Conservation (phyloP, 805 yeast genomes). For the Phaffomyces opuntiae region DNA sequence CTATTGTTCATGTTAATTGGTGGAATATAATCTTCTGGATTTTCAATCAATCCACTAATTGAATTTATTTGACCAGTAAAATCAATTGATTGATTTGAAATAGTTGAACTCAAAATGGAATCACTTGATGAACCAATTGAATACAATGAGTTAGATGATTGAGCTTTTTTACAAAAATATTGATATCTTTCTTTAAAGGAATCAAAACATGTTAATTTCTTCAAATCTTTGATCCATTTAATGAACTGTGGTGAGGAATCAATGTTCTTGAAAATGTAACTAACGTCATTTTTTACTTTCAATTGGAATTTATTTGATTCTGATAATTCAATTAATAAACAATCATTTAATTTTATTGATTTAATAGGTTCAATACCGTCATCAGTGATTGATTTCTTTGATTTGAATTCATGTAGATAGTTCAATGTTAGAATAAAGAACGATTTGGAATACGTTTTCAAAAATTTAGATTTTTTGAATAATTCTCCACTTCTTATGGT, state of each 20-base stretch:
- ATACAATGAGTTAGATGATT: not conserved
- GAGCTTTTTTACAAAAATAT: constrained; percentile 3
- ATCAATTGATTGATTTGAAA: not conserved
- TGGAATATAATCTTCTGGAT: not conserved
- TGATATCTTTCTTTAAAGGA: constrained; percentile 13
- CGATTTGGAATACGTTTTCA: constrained; percentile 79
- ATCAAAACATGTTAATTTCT: constrained; percentile 44
- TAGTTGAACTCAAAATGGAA: not conserved
- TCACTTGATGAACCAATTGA: too few relatives aligned
- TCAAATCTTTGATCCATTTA: constrained; percentile 63
- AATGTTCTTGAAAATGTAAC: constrained; percentile 69
- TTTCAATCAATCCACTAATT: not conserved
- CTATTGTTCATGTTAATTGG: not conserved
- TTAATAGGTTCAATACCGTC: constrained; percentile 66
- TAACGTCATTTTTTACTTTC: constrained; percentile 40
- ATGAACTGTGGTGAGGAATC: constrained; percentile 73
- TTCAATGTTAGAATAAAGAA: constrained; percentile 87
- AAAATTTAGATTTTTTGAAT: constrained; percentile 81
- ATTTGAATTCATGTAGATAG: constrained; percentile 82
- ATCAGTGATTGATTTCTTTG: constrained; percentile 52
- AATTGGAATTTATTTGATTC: constrained; percentile 48
- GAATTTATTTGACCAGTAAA: constrained; percentile 9
- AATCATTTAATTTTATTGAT: constrained; percentile 71
- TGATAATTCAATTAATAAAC: constrained; percentile 75
- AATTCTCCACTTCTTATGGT: constrained; percentile 70